Evolutionary conservation across 2,329 filamentous ascomycete species (phyloP), one percentile per base, ranked within the genome.

Genomic region (Colletotrichum agaves): DNA sequence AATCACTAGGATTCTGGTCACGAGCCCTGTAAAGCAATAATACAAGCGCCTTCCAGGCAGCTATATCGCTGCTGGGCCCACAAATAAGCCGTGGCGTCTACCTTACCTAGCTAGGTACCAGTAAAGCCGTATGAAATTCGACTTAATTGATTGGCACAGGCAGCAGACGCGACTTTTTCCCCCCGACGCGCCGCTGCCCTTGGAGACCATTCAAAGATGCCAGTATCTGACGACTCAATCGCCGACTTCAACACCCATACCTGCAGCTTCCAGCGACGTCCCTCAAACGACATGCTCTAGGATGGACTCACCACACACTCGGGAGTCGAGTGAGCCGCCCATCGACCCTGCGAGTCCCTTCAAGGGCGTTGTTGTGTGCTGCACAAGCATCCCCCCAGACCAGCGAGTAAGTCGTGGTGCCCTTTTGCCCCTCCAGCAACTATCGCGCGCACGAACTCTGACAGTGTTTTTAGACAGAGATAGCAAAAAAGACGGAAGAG

Each of bases 341-440:
- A 76, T 86, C 79, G 88, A 90, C 78, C 82, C 85, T 67, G 84
- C 90, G 55, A 83, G 84, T 70, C 91, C 92, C 59, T 87, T 94
- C 72, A 83, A 83, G 70, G 91, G 91, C 73, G 87, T 93, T 60
- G 87, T 96, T 69, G 85, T 97, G 72, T 97, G 94, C 84, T 97
- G 93, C 81, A 97, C 94, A 57, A 94, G 91, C 73, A 91, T 97
- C 72, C 85, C 90, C 61, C 88, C 91, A 64, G 93, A 97, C 75
- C 85, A 91, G 75, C 88, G 93, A 78, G 93, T 95, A 83, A 73
- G 86, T 82, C 69, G 31, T 58, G 43, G 58, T 60, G 23, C 27
- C 37, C 39, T 13, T 43, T 43, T 17, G 58, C 46, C 46, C 19
- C 27, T 37, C 44, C 13, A 37, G 19, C 47, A 44, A 23, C n/a